Conservation (phyloP, 139 green algal genomes). For the Chlamydomonas asymmetrica region DNA sequence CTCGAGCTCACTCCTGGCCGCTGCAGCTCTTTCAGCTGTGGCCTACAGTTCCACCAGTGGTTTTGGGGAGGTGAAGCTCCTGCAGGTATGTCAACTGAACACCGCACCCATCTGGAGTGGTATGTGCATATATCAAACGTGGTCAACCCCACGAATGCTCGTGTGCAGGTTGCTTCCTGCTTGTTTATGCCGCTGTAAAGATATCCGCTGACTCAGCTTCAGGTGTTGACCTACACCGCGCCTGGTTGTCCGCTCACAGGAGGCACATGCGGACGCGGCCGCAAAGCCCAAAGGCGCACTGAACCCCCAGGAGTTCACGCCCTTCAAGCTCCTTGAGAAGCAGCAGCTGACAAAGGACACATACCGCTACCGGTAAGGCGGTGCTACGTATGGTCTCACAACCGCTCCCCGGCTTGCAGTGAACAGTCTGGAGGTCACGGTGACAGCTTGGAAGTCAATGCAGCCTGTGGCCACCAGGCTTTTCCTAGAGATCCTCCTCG, state of each 20-base stretch:
- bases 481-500: neutral
- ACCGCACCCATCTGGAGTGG: neutral
- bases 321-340: conserved; percentile 39
- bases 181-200: neutral
- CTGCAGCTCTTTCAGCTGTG: conserved; percentile 6
- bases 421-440: neutral
- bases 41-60: no score
- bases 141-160: neutral
- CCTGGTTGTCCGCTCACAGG: neutral
- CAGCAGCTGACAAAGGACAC: conserved; percentile 46
- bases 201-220: neutral
- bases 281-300: neutral
- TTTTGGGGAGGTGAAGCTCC: conserved; percentile 1
- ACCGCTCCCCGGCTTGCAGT: neutral
- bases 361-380: conserved; percentile 28
- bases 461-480: neutral
- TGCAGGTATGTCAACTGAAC: neutral
- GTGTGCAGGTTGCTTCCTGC: neutral
- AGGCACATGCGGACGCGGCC: conserved; percentile 13
- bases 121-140: neutral
- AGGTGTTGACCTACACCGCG: neutral
- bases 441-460: neutral
- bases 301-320: conserved; percentile 24
- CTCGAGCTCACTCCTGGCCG: conserved; percentile 1
- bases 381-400: neutral